Evolutionary conservation across 345 rosid species (phyloP).

Genomic region (Ceriops zippeliana): DNA sequence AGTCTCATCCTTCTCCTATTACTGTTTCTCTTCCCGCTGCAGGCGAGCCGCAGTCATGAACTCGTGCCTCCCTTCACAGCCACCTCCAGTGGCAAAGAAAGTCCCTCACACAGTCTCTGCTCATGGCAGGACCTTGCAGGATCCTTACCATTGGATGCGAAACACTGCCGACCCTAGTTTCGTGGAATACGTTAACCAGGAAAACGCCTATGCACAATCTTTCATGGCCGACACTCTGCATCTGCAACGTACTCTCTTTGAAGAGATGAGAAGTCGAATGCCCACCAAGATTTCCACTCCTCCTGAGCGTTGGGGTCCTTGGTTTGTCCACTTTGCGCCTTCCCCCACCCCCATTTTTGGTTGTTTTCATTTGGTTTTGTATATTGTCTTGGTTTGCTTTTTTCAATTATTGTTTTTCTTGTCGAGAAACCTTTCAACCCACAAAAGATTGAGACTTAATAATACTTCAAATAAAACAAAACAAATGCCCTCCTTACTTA

Average conservation of each 20-base stretch:
- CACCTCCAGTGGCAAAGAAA: neutral
- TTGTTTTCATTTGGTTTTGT: neutral
- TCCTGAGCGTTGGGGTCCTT: slow-evolving; percentile 83
- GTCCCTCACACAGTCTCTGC: neutral
- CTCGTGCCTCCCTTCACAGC: neutral
- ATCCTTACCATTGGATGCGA: slow-evolving; percentile 85
- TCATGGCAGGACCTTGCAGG: slow-evolving; percentile 43
- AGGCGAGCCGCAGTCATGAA: too few species aligned
- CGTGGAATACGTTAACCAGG: slow-evolving; percentile 44
- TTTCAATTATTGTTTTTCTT: neutral
- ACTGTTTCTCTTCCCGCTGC: neutral
- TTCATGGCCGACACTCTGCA: slow-evolving; percentile 71
- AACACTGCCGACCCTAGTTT: slow-evolving; percentile 52
- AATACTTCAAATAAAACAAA: too few species aligned
- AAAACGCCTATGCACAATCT: slow-evolving; percentile 70
- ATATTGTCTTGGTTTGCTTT: neutral
- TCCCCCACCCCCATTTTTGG: neutral
- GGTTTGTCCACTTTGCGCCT: slow-evolving; percentile 42
- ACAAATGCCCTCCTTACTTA: too few species aligned
- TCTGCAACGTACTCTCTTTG: slow-evolving; percentile 42
- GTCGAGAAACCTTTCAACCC: too few species aligned
- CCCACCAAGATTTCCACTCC: slow-evolving; percentile 61
- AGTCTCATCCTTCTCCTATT: neutral
- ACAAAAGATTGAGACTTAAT: too few species aligned
- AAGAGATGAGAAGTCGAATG: slow-evolving; percentile 63